These are phyloP conservation scores for Rhizoclosmatium globosum DNA, from an alignment of 192 early-diverging fungal genomes.

Conservation along the genomic window DNA sequence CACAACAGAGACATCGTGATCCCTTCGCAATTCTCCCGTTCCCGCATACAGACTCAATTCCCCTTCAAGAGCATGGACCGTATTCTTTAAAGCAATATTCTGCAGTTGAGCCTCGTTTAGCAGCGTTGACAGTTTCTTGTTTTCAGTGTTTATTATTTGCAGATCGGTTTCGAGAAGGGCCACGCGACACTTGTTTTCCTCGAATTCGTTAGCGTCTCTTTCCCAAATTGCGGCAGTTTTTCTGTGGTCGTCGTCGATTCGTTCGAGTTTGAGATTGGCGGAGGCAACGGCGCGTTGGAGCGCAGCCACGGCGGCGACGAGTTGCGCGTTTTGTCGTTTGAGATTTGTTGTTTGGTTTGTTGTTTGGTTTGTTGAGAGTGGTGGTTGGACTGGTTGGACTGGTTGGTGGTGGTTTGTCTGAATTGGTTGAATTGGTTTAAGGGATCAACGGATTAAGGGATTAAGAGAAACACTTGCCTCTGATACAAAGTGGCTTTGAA, in stretches of 20 bases:
- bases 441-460: no score
- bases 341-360: neutral
- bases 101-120: neutral
- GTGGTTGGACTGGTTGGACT: neutral
- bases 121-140: neutral
- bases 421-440: neutral
- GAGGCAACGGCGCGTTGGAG: no score
- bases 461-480: no score
- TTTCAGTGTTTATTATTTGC: neutral
- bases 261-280: neutral
- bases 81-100: neutral
- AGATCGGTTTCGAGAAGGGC: conserved; percentile 8
- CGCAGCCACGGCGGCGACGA: neutral
- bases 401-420: neutral
- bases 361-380: neutral
- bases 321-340: neutral
- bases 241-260: neutral
- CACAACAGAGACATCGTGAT: neutral
- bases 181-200: conserved; percentile 25
- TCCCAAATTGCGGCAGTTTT: conserved; percentile 7
- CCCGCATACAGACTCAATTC: conserved; percentile 8
- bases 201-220: conserved; percentile 28
- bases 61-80: neutral
- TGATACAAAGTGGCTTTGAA: no score
- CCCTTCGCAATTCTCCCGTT: neutral